Conservation (phyloP, 345 rosid species). For the Salix viminalis region DNA sequence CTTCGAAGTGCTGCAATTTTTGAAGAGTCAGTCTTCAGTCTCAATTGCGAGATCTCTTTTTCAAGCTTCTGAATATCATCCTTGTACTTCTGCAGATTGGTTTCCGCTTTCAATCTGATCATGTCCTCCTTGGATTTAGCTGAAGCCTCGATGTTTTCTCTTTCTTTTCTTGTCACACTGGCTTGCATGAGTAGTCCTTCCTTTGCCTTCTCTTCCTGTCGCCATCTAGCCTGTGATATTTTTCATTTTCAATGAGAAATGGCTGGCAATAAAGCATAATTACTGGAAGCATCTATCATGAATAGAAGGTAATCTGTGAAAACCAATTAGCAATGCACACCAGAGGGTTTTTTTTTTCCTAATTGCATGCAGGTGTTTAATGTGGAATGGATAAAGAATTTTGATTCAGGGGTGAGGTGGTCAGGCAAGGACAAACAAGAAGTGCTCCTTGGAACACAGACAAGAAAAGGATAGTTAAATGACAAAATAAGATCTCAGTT, state of each 20-base stretch:
- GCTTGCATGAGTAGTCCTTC: slow-evolving; percentile 45
- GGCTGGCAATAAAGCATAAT: slow-evolving; percentile 14
- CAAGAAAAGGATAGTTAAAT: slow-evolving; percentile 8
- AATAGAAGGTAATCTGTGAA: slow-evolving; percentile 8
- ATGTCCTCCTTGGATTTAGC: slow-evolving; percentile 47
- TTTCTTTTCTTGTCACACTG: slow-evolving; percentile 42
- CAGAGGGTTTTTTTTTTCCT: not conserved
- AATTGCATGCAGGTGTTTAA: not conserved
- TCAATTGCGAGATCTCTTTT: slow-evolving; percentile 56
- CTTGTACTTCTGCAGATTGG: slow-evolving; percentile 38
- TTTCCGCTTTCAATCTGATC: slow-evolving; percentile 52
- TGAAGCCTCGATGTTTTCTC: slow-evolving; percentile 45
- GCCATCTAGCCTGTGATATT: slow-evolving; percentile 73
- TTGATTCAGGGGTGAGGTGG: not conserved
- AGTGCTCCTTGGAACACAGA: not conserved
- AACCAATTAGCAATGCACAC: slow-evolving; percentile 21
- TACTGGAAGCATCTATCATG: slow-evolving; percentile 13
- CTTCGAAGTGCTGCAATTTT: slow-evolving; percentile 62
- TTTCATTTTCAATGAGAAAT: slow-evolving; percentile 28
- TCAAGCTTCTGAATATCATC: slow-evolving; percentile 60
- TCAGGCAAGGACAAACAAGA: not conserved
- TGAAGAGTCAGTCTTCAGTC: slow-evolving; percentile 56
- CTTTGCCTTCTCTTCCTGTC: slow-evolving; percentile 59
- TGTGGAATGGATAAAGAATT: not conserved
- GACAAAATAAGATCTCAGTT: not conserved